phyloP scores from a whole-genome alignment of 169 alveolate genomes.

The Plasmodium malariae region DNA sequence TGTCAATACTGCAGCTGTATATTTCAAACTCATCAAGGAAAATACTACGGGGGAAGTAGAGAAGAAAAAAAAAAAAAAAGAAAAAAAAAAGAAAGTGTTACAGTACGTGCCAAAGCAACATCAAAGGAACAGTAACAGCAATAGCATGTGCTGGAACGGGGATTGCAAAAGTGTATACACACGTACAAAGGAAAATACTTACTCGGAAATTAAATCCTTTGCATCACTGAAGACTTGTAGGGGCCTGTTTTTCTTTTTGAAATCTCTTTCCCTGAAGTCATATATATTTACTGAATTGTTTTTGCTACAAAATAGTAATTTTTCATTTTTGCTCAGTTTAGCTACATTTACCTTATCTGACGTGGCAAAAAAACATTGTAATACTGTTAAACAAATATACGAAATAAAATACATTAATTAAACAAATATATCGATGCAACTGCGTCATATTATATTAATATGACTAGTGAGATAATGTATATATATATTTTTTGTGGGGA shows the following conservation, averaged over 20 bases:
- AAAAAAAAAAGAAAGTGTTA: no score
- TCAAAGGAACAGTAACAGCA: no score
- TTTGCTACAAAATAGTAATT: constrained; percentile 56
- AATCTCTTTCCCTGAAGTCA: constrained; percentile 70
- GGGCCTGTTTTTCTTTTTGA: constrained; percentile 59
- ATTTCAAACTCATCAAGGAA: constrained; percentile 55
- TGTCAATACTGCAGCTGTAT: constrained; percentile 67
- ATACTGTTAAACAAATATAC: no score
- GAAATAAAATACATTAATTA: no score
- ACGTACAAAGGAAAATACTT: not conserved
- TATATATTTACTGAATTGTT: constrained; percentile 33
- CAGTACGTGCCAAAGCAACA: no score
- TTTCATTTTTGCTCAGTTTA: constrained; percentile 37
- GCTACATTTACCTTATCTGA: constrained; percentile 45
- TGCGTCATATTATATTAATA: no score
- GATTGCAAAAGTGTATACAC: not conserved
- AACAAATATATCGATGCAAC: no score
- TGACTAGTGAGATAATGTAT: no score
- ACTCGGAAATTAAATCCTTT: constrained; percentile 56
- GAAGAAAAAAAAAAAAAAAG: constrained; percentile 2
- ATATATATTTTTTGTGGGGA: not conserved
- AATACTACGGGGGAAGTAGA: constrained; percentile 2
- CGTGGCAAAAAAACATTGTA: not conserved
- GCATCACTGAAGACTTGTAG: constrained; percentile 48
- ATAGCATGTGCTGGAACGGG: no score